Conservation (phyloP, 2,329 filamentous ascomycete species). For the Paraphoma sp. region DNA sequence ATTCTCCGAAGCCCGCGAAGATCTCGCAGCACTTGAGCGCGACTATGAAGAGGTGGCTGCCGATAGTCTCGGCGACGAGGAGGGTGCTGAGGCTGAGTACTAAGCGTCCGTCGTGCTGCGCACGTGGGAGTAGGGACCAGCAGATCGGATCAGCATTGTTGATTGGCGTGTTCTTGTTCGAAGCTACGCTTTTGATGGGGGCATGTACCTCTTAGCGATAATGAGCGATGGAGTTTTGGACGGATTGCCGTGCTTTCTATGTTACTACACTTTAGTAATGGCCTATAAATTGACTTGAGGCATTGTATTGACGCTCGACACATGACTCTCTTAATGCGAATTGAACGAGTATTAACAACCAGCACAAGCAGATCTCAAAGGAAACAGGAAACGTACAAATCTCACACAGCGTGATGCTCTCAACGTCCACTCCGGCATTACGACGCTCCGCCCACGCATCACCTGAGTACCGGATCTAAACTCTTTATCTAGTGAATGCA, state of each 20-base stretch:
- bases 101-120: constrained; percentile 55
- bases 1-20: constrained; percentile 98
- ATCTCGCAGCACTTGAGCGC: constrained; percentile 95
- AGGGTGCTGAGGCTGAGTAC: constrained; percentile 88
- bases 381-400: too few relatives aligned
- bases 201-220: constrained; percentile 21
- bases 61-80: constrained; percentile 88
- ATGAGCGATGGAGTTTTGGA: constrained; percentile 31
- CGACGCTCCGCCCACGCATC: too few relatives aligned
- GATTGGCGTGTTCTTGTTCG: constrained; percentile 28
- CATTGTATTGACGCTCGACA: background rate
- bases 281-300: constrained; percentile 20
- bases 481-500: too few relatives aligned
- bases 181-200: constrained; percentile 28
- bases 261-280: constrained; percentile 39
- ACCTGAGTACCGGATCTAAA: too few relatives aligned
- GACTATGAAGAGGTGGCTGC: constrained; percentile 98
- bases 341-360: too few relatives aligned
- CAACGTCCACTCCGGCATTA: too few relatives aligned
- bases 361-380: too few relatives aligned
- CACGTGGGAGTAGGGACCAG: constrained; percentile 25
- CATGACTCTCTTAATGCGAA: too few relatives aligned
- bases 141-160: constrained; percentile 35
- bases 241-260: constrained; percentile 32
- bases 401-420: too few relatives aligned